Conservation (phyloP, 2,329 filamentous ascomycete species). For the Colletotrichum abscissum region DNA sequence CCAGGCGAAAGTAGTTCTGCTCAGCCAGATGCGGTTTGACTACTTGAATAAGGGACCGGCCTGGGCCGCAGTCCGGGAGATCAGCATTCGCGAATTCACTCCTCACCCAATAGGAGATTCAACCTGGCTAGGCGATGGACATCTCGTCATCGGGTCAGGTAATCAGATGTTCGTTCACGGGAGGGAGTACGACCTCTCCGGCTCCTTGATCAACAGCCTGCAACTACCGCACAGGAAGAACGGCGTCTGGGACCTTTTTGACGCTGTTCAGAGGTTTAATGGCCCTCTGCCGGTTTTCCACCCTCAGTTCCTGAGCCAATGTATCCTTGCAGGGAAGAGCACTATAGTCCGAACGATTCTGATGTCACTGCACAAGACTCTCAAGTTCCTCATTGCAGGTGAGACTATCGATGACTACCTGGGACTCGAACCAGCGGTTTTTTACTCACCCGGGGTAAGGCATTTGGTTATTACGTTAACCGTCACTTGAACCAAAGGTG, state of each 20-base stretch:
- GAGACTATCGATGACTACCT: conserved; percentile 85
- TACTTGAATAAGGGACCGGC: conserved; percentile 90
- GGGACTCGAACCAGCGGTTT: conserved; percentile 71
- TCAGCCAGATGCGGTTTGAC: conserved; percentile 91
- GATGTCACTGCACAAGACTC: conserved; percentile 75
- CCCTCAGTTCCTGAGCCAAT: conserved; percentile 89
- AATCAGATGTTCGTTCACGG: conserved; percentile 92
- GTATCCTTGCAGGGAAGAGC: conserved; percentile 83
- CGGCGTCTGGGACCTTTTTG: conserved; percentile 77
- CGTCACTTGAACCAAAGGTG: neutral
- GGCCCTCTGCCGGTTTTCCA: conserved; percentile 91
- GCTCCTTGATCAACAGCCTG: conserved; percentile 66
- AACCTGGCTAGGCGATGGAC: conserved; percentile 87
- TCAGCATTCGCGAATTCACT: conserved; percentile 83
- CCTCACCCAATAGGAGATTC: conserved; percentile 94
- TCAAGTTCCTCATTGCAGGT: conserved; percentile 87
- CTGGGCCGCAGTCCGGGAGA: conserved; percentile 87
- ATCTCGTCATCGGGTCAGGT: conserved; percentile 87
- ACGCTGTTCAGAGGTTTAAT: conserved; percentile 85
- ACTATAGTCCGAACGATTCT: conserved; percentile 78
- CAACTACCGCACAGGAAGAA: conserved; percentile 60
- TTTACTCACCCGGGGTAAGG: conserved; percentile 57
- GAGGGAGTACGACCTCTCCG: conserved; percentile 74
- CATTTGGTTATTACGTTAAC: conserved; percentile 1
- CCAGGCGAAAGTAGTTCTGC: conserved; percentile 82